These are phyloP conservation scores for Trichoderma cornu-damae DNA, from an alignment of 2,329 filamentous ascomycete species.

Conservation along the genomic window DNA sequence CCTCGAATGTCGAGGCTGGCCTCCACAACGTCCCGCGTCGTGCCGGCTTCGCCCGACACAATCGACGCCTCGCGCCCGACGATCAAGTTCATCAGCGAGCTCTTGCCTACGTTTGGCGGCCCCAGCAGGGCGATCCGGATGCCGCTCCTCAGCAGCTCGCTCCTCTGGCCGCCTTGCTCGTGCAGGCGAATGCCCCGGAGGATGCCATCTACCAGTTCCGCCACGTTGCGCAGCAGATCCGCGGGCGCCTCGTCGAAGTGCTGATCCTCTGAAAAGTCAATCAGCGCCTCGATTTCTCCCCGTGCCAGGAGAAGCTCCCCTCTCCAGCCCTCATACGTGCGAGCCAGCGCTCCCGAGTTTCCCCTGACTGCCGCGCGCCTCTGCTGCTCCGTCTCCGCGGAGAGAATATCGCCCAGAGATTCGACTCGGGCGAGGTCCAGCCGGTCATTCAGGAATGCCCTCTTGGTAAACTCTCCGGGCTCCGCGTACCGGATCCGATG, in stretches of 20 bases:
- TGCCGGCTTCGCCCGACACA: conserved; percentile 87
- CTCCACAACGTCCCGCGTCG: conserved; percentile 90
- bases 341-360: conserved; percentile 62
- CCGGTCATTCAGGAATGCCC: conserved; percentile 82
- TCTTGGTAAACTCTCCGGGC: conserved; percentile 88
- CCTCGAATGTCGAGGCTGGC: conserved; percentile 83
- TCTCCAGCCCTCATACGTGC: conserved; percentile 80
- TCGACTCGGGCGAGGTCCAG: conserved; percentile 82
- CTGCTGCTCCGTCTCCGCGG: conserved; percentile 85
- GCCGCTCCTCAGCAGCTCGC: conserved; percentile 77
- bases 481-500: conserved; percentile 74
- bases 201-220: conserved; percentile 57
- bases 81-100: conserved; percentile 82
- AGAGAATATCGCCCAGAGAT: conserved; percentile 56
- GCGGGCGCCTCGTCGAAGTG: conserved; percentile 86
- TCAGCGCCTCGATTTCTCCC: conserved; percentile 88
- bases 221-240: conserved; percentile 66
- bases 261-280: conserved; percentile 96
- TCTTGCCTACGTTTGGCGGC: conserved; percentile 92
- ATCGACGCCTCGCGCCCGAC: conserved; percentile 93
- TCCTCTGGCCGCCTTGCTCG: conserved; percentile 70
- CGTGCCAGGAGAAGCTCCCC: conserved; percentile 70
- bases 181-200: conserved; percentile 61
- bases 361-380: conserved; percentile 79
- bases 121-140: conserved; percentile 84